These are phyloP conservation scores for Thermomucor indicae-seudaticae DNA, from an alignment of 371 early-diverging fungal genomes.

Conservation along the genomic window DNA sequence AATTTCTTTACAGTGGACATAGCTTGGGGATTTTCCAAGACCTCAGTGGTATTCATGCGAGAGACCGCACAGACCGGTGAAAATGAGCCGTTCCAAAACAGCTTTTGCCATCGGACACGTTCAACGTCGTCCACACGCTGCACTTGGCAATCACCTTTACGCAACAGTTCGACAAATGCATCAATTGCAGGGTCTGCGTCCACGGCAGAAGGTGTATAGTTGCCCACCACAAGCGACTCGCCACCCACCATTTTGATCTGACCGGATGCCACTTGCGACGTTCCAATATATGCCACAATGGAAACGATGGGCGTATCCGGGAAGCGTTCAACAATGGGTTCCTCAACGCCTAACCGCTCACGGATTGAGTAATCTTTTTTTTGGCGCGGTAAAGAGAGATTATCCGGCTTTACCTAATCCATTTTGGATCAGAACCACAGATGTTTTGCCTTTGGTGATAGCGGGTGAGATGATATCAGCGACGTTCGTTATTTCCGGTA, in stretches of 20 bases:
- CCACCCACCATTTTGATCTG: slow-evolving; percentile 45
- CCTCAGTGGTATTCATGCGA: slow-evolving; percentile 59
- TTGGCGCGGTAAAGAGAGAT: too few relatives aligned
- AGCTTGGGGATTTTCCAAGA: slow-evolving; percentile 53
- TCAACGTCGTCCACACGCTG: slow-evolving; percentile 59
- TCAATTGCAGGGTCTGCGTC: slow-evolving; percentile 19
- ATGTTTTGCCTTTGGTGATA: slow-evolving; percentile 49
- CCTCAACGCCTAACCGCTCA: slow-evolving; percentile 52
- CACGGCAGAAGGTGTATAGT: slow-evolving; percentile 22
- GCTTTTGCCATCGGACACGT: slow-evolving; percentile 75
- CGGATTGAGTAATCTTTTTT: background rate
- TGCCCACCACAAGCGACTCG: slow-evolving; percentile 31
- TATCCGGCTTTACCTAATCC: slow-evolving; percentile 72
- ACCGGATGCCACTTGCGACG: slow-evolving; percentile 61
- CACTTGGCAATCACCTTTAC: slow-evolving; percentile 49
- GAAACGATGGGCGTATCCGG: slow-evolving; percentile 69
- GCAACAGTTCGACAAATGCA: slow-evolving; percentile 36
- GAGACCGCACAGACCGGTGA: slow-evolving; percentile 70
- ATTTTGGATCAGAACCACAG: slow-evolving; percentile 82
- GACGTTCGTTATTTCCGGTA: slow-evolving; percentile 61
- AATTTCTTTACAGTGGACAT: slow-evolving; percentile 39
- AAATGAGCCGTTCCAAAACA: slow-evolving; percentile 84
- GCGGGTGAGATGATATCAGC: slow-evolving; percentile 63
- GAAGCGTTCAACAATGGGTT: slow-evolving; percentile 54
- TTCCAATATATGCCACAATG: slow-evolving; percentile 72